Percentiles rank a stretch among this genome's conserved stretches.
Conservation (phyloP, 2,329 filamentous ascomycete genomes). For the Exophiala viscosa region DNA sequence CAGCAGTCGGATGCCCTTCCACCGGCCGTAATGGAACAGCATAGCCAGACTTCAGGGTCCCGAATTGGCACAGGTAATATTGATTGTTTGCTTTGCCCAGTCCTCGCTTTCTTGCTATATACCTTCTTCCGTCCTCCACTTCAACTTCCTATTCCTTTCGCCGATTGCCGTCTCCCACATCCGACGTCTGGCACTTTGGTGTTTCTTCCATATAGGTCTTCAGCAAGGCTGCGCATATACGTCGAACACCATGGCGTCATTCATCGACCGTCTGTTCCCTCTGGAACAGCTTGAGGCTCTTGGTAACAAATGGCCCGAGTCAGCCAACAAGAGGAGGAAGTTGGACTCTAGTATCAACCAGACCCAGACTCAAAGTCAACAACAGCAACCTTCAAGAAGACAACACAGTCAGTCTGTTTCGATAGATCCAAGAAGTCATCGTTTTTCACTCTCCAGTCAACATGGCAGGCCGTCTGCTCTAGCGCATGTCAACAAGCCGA, state of each 20-base stretch:
- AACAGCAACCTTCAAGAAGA: not conserved
- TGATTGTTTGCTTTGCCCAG: not conserved
- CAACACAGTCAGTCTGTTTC: conserved; percentile 1
- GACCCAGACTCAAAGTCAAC: not conserved
- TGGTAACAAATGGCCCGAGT: conserved; percentile 22
- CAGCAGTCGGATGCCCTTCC: not conserved
- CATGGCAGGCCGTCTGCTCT: not conserved
- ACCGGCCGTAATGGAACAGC: too few relatives aligned
- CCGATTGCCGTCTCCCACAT: conserved; percentile 7
- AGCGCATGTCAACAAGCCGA: not conserved
- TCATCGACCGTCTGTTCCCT: conserved; percentile 20
- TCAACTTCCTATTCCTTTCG: conserved; percentile 1
- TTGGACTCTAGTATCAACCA: conserved; percentile 6
- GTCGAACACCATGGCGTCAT: conserved; percentile 13
- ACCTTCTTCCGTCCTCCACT: conserved; percentile 16
- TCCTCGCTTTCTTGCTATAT: conserved; percentile 10
- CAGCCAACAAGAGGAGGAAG: conserved; percentile 18
- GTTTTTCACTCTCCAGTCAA: conserved; percentile 4
- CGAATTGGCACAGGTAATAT: not conserved
- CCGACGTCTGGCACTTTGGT: conserved; percentile 7
- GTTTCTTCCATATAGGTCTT: not conserved
- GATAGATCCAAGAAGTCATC: conserved; percentile 7
- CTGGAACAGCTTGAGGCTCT: conserved; percentile 22
- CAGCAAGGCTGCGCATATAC: not conserved
- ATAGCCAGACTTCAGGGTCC: not conserved